Evolutionary conservation across 208 protist species (phyloP).

Genomic region (Trypanosoma mega): DNA sequence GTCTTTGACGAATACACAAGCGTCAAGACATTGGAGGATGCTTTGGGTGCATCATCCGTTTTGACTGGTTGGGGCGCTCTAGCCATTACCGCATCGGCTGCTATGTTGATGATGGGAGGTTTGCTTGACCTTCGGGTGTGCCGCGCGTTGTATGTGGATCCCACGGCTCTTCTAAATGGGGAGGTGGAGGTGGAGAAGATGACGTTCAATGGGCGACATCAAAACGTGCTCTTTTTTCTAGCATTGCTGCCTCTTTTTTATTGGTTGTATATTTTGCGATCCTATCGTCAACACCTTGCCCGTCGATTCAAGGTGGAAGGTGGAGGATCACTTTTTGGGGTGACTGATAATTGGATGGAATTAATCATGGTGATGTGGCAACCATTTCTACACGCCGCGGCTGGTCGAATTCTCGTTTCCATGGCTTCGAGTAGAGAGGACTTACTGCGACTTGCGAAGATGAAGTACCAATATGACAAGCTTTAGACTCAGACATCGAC

Average conservation of each 20-base stretch:
- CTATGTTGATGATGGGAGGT: conserved; percentile 28
- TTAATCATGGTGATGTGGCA: conserved; percentile 67
- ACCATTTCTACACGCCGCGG: conserved; percentile 56
- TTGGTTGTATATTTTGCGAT: conserved; percentile 29
- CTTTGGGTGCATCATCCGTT: conserved; percentile 7
- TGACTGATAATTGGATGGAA: conserved; percentile 37
- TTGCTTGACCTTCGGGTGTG: conserved; percentile 27
- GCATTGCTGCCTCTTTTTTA: conserved; percentile 21
- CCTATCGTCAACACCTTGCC: conserved; percentile 20
- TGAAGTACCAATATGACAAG: conserved; percentile 77
- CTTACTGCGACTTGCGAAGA: conserved; percentile 40
- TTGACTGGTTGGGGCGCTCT: conserved; percentile 20
- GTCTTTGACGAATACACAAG: conserved; percentile 24
- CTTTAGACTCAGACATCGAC: conserved; percentile 19
- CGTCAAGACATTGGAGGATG: background rate
- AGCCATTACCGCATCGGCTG: conserved; percentile 23
- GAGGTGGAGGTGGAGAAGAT: background rate
- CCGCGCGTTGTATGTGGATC: conserved; percentile 27
- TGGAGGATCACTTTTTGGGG: conserved; percentile 17
- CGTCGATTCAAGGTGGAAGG: conserved; percentile 4
- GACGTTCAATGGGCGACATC: conserved; percentile 11
- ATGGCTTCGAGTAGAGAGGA: conserved; percentile 44
- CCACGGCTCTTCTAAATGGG: conserved; percentile 2
- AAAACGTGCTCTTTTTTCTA: conserved; percentile 21
- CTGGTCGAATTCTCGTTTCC: conserved; percentile 42